These are phyloP conservation scores for Lecanosticta acicola DNA, from an alignment of 2,329 filamentous ascomycete genomes.

Conservation along the genomic window DNA sequence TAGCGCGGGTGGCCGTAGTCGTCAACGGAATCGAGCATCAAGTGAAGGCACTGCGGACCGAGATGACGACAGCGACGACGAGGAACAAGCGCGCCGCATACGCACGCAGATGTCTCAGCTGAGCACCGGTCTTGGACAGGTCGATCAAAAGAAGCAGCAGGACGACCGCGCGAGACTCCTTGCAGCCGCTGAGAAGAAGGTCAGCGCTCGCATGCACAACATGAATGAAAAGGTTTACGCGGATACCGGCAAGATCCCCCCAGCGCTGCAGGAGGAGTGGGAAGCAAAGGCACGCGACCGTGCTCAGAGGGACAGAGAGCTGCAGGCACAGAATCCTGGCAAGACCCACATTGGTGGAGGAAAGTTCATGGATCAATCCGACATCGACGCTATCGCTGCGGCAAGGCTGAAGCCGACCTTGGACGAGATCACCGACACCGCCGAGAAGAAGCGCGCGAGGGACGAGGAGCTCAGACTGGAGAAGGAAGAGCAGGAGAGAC, in stretches of 20 bases:
- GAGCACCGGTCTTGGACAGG: slow-evolving; percentile 59
- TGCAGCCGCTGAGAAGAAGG: slow-evolving; percentile 76
- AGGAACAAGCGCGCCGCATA: slow-evolving; percentile 65
- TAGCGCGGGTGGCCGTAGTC: slow-evolving; percentile 31
- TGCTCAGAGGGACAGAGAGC: slow-evolving; percentile 60
- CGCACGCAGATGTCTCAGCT: slow-evolving; percentile 74
- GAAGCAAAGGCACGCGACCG: slow-evolving; percentile 67
- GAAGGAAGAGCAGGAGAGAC: slow-evolving; percentile 58
- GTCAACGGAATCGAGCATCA: slow-evolving; percentile 56
- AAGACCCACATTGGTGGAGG: slow-evolving; percentile 70
- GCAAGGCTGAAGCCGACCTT: slow-evolving; percentile 74
- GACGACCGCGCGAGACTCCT: slow-evolving; percentile 70
- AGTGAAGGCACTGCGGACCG: slow-evolving; percentile 51
- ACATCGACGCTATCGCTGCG: slow-evolving; percentile 73
- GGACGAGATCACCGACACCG: slow-evolving; percentile 76
- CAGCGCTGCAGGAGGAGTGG: slow-evolving; percentile 68
- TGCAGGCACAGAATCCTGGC: slow-evolving; percentile 53
- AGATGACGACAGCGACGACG: slow-evolving; percentile 53
- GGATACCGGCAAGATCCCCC: slow-evolving; percentile 67
- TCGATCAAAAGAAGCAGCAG: slow-evolving; percentile 68
- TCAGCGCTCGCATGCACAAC: slow-evolving; percentile 67
- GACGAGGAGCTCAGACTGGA: slow-evolving; percentile 59
- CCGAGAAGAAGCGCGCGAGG: slow-evolving; percentile 64
- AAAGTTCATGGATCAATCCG: slow-evolving; percentile 69
- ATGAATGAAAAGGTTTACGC: slow-evolving; percentile 78